Evolutionary conservation across 805 yeast genomes (phyloP), one percentile per base, ranked within the genome.

Genomic region (Vanderwaltozyma polyspora): DNA sequence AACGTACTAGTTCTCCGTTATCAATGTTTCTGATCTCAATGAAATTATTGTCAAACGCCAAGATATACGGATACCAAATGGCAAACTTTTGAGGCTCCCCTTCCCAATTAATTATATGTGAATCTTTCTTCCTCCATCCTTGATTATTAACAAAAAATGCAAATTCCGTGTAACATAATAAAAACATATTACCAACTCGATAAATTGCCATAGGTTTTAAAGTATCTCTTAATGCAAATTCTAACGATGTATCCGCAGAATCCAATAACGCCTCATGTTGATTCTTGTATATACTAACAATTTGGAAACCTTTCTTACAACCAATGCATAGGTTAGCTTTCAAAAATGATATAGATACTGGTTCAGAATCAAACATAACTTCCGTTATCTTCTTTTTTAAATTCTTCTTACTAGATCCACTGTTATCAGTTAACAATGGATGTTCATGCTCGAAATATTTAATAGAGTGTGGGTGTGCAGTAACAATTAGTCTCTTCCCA

Each of bases 171-270:
- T 89, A 91, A 55, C 87, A 79, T 43, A 91, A 69, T 49, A 91
- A 62, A 55, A 89, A 91, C 61, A 87, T 91, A 35, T 79, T 76
- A 38, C 89, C 91, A 38, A 91, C 76, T 41, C 95, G 72, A 55
- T 89, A 93, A 39, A 91, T 85, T 4, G 93, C 86, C 57, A 86
- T 72, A 14, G 98, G 98, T 49, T 83, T 82, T 40, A 89, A 69
- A 74, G 82, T 38, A 76, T 83, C 62, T 31, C 48, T 51, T 19
- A 57, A 34, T 11, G 91, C 96, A 64, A 91, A 91, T 51, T 91
- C 98, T 35, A 91, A 67, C 14, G 96, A 85, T 0, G 97, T 93
- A 52, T 91, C 98, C 1, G 97, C 98, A n/a, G 95, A 95, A 61
- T 91, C 97, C 48, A 91, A 66, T 33, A 91, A 70, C 8, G 91